Percentiles rank a stretch among this genome's conserved stretches.
Evolutionary conservation across 495 filamentous ascomycete genomes (phyloP).

Genomic region (Hypoxylon intermedium): DNA sequence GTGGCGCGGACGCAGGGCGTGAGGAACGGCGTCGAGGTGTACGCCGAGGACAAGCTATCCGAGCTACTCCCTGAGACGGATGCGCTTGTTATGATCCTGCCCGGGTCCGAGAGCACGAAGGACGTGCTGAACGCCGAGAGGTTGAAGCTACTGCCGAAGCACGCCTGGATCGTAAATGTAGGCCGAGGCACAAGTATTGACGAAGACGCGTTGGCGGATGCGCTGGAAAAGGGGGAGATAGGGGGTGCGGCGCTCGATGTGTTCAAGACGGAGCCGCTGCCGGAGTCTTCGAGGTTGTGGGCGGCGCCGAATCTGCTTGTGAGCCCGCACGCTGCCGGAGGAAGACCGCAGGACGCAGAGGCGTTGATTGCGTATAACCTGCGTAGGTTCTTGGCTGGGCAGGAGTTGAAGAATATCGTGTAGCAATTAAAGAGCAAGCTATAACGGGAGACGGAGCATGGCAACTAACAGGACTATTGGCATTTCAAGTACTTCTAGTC

Average conservation of each 20-base stretch:
- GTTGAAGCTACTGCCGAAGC: slow-evolving; percentile 75
- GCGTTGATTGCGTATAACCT: slow-evolving; percentile 62
- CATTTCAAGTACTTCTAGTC: too few relatives aligned
- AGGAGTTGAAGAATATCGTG: slow-evolving; percentile 61
- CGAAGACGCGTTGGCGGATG: slow-evolving; percentile 77
- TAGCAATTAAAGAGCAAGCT: slow-evolving; percentile 35
- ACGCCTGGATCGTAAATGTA: slow-evolving; percentile 82
- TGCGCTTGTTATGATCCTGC: slow-evolving; percentile 79
- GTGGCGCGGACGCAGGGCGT: slow-evolving; percentile 64
- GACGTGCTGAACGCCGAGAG: slow-evolving; percentile 73
- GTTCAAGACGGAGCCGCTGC: slow-evolving; percentile 76
- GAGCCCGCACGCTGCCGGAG: slow-evolving; percentile 57
- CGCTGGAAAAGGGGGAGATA: slow-evolving; percentile 71
- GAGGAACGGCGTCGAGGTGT: slow-evolving; percentile 62
- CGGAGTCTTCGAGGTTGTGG: slow-evolving; percentile 48
- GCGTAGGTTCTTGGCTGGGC: slow-evolving; percentile 57
- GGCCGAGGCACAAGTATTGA: slow-evolving; percentile 81
- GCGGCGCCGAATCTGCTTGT: slow-evolving; percentile 49
- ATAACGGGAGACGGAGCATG: too few relatives aligned
- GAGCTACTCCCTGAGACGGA: slow-evolving; percentile 73
- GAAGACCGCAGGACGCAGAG: slow-evolving; percentile 61
- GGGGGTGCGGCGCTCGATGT: slow-evolving; percentile 76
- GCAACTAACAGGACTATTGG: too few relatives aligned
- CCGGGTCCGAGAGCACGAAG: slow-evolving; percentile 67
- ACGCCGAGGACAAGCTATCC: slow-evolving; percentile 49